Conservation (phyloP, 2,329 filamentous ascomycete species). For the Pleurostoma richardsiae region DNA sequence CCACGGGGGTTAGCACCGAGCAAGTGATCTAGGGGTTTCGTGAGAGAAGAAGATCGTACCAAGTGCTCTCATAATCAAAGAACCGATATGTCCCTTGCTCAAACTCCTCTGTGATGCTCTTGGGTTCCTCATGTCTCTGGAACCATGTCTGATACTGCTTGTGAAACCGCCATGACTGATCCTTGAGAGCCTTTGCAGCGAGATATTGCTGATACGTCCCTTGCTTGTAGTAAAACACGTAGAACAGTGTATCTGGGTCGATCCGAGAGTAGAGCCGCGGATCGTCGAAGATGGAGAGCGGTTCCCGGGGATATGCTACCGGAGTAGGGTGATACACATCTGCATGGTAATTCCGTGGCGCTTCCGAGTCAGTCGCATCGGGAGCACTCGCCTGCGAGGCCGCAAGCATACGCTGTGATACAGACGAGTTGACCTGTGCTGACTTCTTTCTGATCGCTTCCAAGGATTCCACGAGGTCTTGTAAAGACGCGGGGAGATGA, state of each 20-base stretch:
- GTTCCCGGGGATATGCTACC: conserved; percentile 84
- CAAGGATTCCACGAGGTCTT: conserved; percentile 87
- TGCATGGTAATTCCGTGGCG: conserved; percentile 78
- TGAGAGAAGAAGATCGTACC: conserved; percentile 52
- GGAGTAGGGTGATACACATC: conserved; percentile 66
- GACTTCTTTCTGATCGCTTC: conserved; percentile 74
- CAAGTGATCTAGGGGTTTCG: neutral
- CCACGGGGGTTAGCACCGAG: neutral
- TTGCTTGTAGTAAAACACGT: conserved; percentile 98
- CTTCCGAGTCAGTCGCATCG: conserved; percentile 73
- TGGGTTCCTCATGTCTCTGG: conserved; percentile 95
- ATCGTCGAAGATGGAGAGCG: conserved; percentile 88
- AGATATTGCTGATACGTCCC: conserved; percentile 93
- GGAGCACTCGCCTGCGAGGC: conserved; percentile 70
- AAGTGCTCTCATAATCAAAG: conserved; percentile 99
- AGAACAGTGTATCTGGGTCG: conserved; percentile 94
- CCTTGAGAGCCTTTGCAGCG: conserved; percentile 93
- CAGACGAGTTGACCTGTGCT: conserved; percentile 54
- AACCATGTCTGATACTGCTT: conserved; percentile 99
- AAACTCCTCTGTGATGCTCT: conserved; percentile 97
- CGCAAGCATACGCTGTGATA: conserved; percentile 69
- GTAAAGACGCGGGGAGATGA: conserved; percentile 81
- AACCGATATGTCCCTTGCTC: conserved; percentile 99
- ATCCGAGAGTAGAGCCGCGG: conserved; percentile 81
- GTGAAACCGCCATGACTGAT: conserved; percentile 98